Evolutionary conservation across 768 basidiomycete species (phyloP).

Genomic region (Paxillus ammoniavirescens): DNA sequence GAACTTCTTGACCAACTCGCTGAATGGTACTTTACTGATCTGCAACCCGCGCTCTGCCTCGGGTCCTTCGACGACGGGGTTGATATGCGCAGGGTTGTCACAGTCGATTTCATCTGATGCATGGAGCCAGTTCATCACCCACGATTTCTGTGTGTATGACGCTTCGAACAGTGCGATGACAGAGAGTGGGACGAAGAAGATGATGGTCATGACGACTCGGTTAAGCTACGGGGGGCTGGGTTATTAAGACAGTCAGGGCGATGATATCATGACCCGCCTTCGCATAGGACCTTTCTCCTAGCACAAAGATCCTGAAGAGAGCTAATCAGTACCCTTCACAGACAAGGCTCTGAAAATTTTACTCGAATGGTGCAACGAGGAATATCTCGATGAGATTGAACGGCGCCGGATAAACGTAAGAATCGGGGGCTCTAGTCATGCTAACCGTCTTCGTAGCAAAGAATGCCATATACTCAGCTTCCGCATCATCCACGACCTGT

Average conservation of each 20-base stretch:
- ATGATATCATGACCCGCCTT: conserved; percentile 36
- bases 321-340: conserved; percentile 1
- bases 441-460: conserved; percentile 84
- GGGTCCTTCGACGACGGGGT: conserved; percentile 61
- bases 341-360: conserved; percentile 26
- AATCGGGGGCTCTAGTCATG: conserved; percentile 85
- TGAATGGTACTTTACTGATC: conserved; percentile 71
- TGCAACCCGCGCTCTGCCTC: conserved; percentile 52
- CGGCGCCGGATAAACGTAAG: conserved; percentile 83
- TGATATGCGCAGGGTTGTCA: conserved; percentile 49
- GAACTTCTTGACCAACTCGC: conserved; percentile 66
- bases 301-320: conserved; percentile 37
- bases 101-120: conserved; percentile 57
- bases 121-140: conserved; percentile 69
- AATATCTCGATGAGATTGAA: conserved; percentile 86
- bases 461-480: conserved; percentile 88
- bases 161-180: conserved; percentile 73
- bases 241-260: conserved; percentile 1
- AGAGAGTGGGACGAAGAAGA: conserved; percentile 83
- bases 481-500: conserved; percentile 79
- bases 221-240: conserved; percentile 52
- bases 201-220: conserved; percentile 65
- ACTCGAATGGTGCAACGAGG: conserved; percentile 87
- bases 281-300: conserved; percentile 57
- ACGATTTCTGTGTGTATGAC: conserved; percentile 53